Base-by-base conservation (phyloP, 2,329 filamentous ascomycete species). In the Colletotrichum navitas region DNA sequence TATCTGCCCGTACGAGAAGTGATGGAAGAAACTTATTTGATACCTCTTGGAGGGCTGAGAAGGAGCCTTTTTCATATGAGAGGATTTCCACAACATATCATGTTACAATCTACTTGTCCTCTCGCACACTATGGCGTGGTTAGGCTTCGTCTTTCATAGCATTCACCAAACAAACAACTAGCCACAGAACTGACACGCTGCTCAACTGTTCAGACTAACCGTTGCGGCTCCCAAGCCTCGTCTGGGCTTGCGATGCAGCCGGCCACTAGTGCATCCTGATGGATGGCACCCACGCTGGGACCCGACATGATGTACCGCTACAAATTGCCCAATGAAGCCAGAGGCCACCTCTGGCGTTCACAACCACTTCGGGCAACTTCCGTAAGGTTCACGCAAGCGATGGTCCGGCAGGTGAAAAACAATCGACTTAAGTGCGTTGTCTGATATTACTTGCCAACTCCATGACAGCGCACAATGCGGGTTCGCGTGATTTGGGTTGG, bases 351-450 rank as follows among this genome's bases (percentile, higher is more conserved):
- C 7, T 14, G 61, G 39, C 18, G 26, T 29, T 47, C 63, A 39
- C 26, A 32, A 47, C 10, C 43, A 14, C 18, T 12, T 62, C 64
- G 64, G 64, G n/a, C 64, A 66, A 66, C 55, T 47, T 66, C 64
- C 56, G 55, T 21, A 34, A 62, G 36, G 36, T 11, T 24, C n/a
- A 5, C 12, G 24, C 16, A 11, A n/a, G 16, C n/a, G 21, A 16
- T 26, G 12, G 47, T 32, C 7, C 21, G 39, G 39, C 7, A 43
- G 7, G 16, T 36, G 3, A 29, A 7, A 8, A 45, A 5, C 34
- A 16, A 45, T n/a, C 39, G 7, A n/a, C 14, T 8, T 12, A 24
- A 12, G 3, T 16, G 24, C 29, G 29, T 36, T 21, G 36, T 14
- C 39, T 34, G 8, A 18, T 47, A 11, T 8, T 43, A 14, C 36